Conservation (phyloP, 129 eudicot genomes). For the Cynara cardunculus region DNA sequence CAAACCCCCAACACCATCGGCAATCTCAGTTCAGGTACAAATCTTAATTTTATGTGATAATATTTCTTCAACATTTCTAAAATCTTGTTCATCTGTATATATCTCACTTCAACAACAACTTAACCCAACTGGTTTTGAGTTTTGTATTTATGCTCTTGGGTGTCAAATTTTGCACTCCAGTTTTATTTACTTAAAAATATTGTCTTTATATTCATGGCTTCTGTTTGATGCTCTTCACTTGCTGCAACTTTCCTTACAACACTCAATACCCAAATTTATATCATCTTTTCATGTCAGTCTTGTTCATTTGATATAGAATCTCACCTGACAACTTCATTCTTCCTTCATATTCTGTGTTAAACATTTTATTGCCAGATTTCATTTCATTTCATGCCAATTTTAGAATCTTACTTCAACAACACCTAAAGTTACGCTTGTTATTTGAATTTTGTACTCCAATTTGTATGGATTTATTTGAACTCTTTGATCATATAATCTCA, state of each 20-base stretch:
- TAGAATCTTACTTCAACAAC: neutral
- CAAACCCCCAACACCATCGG: slow-evolving; percentile 37
- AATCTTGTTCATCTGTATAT: too few species aligned
- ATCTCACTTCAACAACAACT: slow-evolving; percentile 6
- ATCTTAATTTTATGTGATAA: neutral
- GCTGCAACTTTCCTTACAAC: too few species aligned
- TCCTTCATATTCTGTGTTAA: too few species aligned
- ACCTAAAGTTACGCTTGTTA: neutral
- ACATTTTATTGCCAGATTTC: neutral
- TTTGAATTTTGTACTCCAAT: neutral
- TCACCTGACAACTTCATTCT: neutral
- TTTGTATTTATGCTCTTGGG: neutral
- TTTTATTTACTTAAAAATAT: neutral
- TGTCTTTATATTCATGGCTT: neutral
- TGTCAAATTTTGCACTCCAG: neutral
- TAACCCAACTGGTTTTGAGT: neutral
- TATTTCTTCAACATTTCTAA: too few species aligned
- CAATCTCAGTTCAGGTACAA: slow-evolving; percentile 44
- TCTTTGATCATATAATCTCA: neutral
- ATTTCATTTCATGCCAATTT: neutral
- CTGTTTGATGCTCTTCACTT: too few species aligned
- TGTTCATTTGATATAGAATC: neutral
- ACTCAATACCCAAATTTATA: neutral
- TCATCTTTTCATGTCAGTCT: neutral
- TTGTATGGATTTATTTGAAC: neutral